Evolutionary conservation across 352 stramenopile species (phyloP).

Genomic region (Halophytophthora batemanensis): DNA sequence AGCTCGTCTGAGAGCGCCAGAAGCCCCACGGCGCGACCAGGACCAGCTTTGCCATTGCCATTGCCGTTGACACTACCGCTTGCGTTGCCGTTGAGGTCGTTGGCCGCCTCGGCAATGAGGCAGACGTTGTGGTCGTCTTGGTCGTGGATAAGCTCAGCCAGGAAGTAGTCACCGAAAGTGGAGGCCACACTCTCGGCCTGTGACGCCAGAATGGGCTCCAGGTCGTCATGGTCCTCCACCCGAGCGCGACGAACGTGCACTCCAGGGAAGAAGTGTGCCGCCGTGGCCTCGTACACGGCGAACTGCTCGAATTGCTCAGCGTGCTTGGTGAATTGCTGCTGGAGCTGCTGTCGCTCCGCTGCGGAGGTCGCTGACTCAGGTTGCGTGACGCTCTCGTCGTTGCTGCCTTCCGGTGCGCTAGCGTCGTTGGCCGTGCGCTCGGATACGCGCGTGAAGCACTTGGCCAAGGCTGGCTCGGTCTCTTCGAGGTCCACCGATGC

Average conservation of each 20-base stretch:
- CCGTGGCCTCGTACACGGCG: slow-evolving; percentile 43
- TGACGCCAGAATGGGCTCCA: slow-evolving; percentile 59
- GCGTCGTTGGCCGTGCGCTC: slow-evolving; percentile 11
- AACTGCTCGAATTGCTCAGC: slow-evolving; percentile 41
- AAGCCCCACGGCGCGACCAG: slow-evolving; percentile 63
- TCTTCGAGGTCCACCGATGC: slow-evolving; percentile 37
- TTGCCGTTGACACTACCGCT: neutral
- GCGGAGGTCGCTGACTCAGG: slow-evolving; percentile 4
- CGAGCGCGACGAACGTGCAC: slow-evolving; percentile 61
- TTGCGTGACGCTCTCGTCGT: neutral
- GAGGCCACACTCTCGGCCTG: slow-evolving; percentile 64
- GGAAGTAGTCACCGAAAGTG: slow-evolving; percentile 90
- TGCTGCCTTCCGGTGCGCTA: neutral
- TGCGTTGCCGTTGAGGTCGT: neutral
- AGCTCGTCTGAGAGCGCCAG: slow-evolving; percentile 83
- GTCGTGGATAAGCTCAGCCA: slow-evolving; percentile 89
- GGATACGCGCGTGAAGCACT: slow-evolving; percentile 45
- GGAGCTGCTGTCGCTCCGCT: slow-evolving; percentile 13
- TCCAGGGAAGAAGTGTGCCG: slow-evolving; percentile 32
- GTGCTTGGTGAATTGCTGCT: slow-evolving; percentile 35
- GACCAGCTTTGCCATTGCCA: slow-evolving; percentile 22
- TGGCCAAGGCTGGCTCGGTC: slow-evolving; percentile 47
- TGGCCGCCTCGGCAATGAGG: slow-evolving; percentile 53
- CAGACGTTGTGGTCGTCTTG: slow-evolving; percentile 87
- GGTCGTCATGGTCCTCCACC: slow-evolving; percentile 82